Conservation (phyloP, 2,329 filamentous ascomycete species). For the Mycosphaerella sp. region DNA sequence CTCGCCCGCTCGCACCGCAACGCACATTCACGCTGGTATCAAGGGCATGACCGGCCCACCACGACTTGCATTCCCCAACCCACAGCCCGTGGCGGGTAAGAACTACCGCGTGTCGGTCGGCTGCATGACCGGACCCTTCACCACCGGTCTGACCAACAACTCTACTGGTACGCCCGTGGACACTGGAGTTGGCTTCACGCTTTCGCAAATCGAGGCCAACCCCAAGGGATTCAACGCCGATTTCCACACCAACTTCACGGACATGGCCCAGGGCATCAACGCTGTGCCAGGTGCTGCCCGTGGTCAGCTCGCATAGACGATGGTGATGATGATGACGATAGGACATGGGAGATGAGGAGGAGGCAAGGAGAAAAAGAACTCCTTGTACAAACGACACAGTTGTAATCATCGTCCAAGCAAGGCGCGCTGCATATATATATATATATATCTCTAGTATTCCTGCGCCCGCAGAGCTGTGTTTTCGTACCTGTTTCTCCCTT, state of each 20-base stretch:
- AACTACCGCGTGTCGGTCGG: slow-evolving; percentile 38
- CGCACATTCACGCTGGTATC: slow-evolving; percentile 49
- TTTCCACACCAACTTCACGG: slow-evolving; percentile 50
- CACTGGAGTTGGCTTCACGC: slow-evolving; percentile 44
- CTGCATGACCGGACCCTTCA: slow-evolving; percentile 42
- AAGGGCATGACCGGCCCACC: slow-evolving; percentile 46
- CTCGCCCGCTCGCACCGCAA: slow-evolving; percentile 48
- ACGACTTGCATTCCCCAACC: slow-evolving; percentile 49
- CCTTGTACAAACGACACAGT: neutral
- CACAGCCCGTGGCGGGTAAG: slow-evolving; percentile 33
- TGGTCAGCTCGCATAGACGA: slow-evolving; percentile 40
- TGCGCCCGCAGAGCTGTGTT: neutral
- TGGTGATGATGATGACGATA: neutral
- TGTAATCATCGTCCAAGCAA: too few species aligned
- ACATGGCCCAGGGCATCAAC: slow-evolving; percentile 47
- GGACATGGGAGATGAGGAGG: too few species aligned
- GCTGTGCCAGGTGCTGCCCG: slow-evolving; percentile 48
- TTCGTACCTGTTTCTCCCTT: too few species aligned
- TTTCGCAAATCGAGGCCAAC: slow-evolving; percentile 47
- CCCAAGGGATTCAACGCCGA: slow-evolving; percentile 50
- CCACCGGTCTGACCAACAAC: slow-evolving; percentile 38
- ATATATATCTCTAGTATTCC: too few species aligned
- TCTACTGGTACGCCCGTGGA: slow-evolving; percentile 39
- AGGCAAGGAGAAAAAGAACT: slow-evolving; percentile 2
- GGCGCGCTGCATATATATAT: too few species aligned